Evolutionary conservation across 352 stramenopile species (phyloP).

Genomic region (Pythium volutum): DNA sequence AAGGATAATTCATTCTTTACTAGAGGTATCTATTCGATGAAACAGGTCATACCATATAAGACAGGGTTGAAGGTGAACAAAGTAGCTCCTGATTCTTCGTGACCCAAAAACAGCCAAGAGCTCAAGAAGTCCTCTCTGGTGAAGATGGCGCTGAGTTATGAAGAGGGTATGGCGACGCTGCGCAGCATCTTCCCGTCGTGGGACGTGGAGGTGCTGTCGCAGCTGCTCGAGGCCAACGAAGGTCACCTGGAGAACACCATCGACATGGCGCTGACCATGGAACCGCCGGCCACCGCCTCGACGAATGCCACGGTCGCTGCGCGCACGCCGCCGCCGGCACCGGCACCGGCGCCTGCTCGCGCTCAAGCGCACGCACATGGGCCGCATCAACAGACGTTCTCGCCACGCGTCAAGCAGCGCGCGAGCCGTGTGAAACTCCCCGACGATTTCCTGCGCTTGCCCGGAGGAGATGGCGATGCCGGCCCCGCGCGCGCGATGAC

Average conservation of each 20-base stretch:
- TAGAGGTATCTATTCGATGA: neutral
- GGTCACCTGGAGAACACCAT: slow-evolving; percentile 73
- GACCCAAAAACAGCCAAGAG: slow-evolving; percentile 7
- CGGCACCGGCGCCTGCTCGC: neutral
- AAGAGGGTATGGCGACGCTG: slow-evolving; percentile 60
- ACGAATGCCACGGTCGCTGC: neutral
- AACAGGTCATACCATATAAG: neutral
- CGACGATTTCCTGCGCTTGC: slow-evolving; percentile 72
- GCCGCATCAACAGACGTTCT: slow-evolving; percentile 19
- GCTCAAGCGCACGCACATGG: slow-evolving; percentile 9
- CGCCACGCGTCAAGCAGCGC: slow-evolving; percentile 11
- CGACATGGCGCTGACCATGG: slow-evolving; percentile 71
- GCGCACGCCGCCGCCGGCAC: neutral
- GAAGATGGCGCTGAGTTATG: slow-evolving; percentile 55
- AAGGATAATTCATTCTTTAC: slow-evolving; percentile 10
- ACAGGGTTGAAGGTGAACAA: slow-evolving; percentile 13
- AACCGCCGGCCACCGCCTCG: slow-evolving; percentile 25
- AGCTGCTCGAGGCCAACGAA: slow-evolving; percentile 65
- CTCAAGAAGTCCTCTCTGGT: neutral
- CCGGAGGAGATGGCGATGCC: slow-evolving; percentile 20
- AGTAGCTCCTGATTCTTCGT: neutral
- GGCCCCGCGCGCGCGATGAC: slow-evolving; percentile 27
- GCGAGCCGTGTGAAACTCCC: slow-evolving; percentile 40
- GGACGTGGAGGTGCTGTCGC: slow-evolving; percentile 52
- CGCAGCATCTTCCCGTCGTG: slow-evolving; percentile 74